Evolutionary conservation across 2,329 filamentous ascomycete genomes (phyloP).

Genomic region (Colletotrichum sp.): DNA sequence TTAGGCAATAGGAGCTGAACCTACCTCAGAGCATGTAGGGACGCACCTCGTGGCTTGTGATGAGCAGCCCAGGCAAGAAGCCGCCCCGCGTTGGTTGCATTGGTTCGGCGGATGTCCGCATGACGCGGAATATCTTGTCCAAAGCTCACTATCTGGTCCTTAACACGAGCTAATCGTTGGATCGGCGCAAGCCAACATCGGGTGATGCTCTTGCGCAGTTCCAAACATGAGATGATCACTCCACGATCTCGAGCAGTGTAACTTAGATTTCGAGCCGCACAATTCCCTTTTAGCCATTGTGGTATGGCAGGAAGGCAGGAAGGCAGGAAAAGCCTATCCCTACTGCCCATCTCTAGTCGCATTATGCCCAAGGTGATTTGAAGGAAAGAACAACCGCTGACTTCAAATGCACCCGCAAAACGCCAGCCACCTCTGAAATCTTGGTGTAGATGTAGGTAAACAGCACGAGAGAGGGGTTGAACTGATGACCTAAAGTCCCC

Average conservation of each 20-base stretch:
- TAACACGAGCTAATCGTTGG: background rate
- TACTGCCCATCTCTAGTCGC: background rate
- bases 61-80: background rate
- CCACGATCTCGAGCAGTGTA: background rate
- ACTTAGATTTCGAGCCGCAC: background rate
- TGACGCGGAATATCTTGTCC: background rate
- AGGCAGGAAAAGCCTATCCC: background rate
- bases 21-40: background rate
- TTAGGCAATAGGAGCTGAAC: background rate
- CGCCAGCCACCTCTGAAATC: background rate
- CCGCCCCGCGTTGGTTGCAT: background rate
- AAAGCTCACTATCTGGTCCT: background rate
- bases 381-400: background rate
- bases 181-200: background rate
- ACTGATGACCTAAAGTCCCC: background rate
- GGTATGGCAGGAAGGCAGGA: background rate
- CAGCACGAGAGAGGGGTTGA: background rate
- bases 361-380: background rate
- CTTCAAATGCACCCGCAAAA: background rate
- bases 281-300: background rate
- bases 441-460: background rate
- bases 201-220: background rate
- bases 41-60: background rate
- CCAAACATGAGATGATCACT: constrained; percentile 6
- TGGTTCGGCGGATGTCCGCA: background rate